phyloP scores from a whole-genome alignment of 257 asterid species.

The Solanum etuberosum region DNA sequence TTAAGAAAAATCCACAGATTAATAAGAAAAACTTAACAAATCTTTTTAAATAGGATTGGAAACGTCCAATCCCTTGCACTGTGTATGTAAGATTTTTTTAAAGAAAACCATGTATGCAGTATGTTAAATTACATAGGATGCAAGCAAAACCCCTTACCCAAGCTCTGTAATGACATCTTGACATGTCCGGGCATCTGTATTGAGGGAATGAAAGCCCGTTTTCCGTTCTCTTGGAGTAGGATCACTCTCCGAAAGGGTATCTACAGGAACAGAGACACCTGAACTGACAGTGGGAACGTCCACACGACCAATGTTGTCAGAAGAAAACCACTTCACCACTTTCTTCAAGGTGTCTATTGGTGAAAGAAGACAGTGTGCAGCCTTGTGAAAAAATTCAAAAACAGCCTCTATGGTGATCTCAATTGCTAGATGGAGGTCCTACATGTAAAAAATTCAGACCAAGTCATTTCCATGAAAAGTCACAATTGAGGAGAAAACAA shows the following conservation, averaged over 20 bases:
- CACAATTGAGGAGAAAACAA: not conserved
- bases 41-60: not conserved
- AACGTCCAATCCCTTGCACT: not conserved
- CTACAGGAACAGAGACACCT: constrained; percentile 33
- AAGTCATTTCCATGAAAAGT: not conserved
- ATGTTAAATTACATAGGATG: not conserved
- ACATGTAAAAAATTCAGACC: constrained; percentile 3
- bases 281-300: constrained; percentile 26
- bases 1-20: not conserved
- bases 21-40: not conserved
- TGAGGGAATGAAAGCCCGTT: constrained; percentile 41
- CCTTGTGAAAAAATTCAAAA: constrained; percentile 78
- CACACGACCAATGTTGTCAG: constrained; percentile 14
- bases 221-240: constrained; percentile 64
- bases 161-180: constrained; percentile 92
- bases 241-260: constrained; percentile 51
- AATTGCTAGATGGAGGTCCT: constrained; percentile 88
- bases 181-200: constrained; percentile 98
- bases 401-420: constrained; percentile 75
- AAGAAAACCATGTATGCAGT: not conserved
- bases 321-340: constrained; percentile 42
- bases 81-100: not conserved
- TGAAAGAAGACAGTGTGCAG: constrained; percentile 60
- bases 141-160: constrained; percentile 43
- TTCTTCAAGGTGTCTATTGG: constrained; percentile 55